Percentiles rank a stretch among this genome's conserved stretches.
These are phyloP conservation scores for Bruguiera sexangula DNA, from an alignment of 345 rosid genomes.

Conservation along the genomic window DNA sequence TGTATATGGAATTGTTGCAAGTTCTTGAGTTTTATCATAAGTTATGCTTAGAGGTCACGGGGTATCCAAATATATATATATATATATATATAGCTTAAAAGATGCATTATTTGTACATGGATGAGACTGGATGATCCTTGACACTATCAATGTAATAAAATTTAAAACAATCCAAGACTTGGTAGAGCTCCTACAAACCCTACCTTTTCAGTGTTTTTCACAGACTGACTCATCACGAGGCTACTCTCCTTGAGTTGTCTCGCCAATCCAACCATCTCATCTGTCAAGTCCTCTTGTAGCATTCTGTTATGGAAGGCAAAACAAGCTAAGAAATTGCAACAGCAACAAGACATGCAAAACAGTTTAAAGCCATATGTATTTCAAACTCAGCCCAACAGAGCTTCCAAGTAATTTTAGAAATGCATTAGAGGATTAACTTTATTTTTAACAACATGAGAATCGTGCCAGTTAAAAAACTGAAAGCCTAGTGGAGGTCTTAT, in stretches of 20 bases:
- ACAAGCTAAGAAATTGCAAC: background rate
- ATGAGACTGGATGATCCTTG: background rate
- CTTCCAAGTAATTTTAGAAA: background rate
- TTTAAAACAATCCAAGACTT: background rate
- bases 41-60: too few species aligned
- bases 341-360: background rate
- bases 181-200: background rate
- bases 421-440: background rate
- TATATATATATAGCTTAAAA: too few species aligned
- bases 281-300: conserved; percentile 82
- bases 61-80: too few species aligned
- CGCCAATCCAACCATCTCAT: conserved; percentile 94
- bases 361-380: background rate
- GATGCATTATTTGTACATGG: too few species aligned
- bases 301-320: conserved; percentile 36
- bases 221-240: conserved; percentile 69
- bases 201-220: conserved; percentile 75
- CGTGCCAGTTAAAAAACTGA: background rate
- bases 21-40: too few species aligned
- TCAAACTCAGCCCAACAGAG: background rate
- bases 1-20: too few species aligned
- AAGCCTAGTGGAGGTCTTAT: background rate
- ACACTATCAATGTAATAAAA: background rate
- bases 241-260: conserved; percentile 82
- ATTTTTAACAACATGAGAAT: background rate